Conservation (phyloP, 2,329 filamentous ascomycete species). For the Pseudogymnoascus destructans region DNA sequence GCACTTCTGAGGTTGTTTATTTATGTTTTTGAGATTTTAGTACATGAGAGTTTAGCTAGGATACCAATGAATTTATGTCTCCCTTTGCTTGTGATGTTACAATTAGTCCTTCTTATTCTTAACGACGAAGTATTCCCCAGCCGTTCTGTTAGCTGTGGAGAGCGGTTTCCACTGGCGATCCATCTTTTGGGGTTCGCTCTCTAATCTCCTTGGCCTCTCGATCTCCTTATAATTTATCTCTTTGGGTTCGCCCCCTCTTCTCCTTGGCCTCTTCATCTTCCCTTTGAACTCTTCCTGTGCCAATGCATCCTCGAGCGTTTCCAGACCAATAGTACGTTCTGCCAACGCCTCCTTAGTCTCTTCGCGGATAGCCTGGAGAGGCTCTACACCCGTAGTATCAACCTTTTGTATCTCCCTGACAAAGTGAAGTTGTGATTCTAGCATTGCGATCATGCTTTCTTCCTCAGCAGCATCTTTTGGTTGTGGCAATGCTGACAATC, state of each 20-base stretch:
- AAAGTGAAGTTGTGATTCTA: constrained; percentile 77
- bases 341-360: constrained; percentile 47
- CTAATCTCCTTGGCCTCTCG: constrained; percentile 21
- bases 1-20: constrained; percentile 12
- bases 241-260: constrained; percentile 12
- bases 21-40: background rate
- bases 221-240: constrained; percentile 14
- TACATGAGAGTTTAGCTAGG: constrained; percentile 5
- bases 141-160: constrained; percentile 22
- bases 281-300: constrained; percentile 49
- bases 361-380: constrained; percentile 68
- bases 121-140: constrained; percentile 28
- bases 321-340: constrained; percentile 46
- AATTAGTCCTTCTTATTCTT: constrained; percentile 21
- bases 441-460: constrained; percentile 54
- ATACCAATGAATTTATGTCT: constrained; percentile 8
- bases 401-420: constrained; percentile 75
- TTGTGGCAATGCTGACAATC: constrained; percentile 73
- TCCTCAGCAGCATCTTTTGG: constrained; percentile 53
- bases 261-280: constrained; percentile 21
- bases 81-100: constrained; percentile 5
- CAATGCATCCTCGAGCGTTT: constrained; percentile 43
- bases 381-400: constrained; percentile 58
- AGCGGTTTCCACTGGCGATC: constrained; percentile 22
- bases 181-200: background rate